Conservation (phyloP, 2,329 filamentous ascomycete species). For the Monosporascus sp. region DNA sequence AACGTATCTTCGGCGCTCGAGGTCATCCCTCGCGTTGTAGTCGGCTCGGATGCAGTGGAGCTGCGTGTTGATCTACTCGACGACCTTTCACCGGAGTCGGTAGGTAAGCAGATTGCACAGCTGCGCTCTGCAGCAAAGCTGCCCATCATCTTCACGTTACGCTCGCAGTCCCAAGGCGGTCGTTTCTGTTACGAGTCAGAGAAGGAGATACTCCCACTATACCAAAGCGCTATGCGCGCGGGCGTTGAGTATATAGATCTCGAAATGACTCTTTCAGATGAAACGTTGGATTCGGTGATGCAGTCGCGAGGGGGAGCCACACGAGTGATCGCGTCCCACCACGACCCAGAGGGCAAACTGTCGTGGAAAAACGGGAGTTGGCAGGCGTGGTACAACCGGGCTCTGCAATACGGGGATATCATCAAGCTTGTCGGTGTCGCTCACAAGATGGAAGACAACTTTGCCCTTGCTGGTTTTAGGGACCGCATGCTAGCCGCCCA, state of each 20-base stretch:
- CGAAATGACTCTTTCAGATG: conserved; percentile 78
- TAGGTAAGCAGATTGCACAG: conserved; percentile 75
- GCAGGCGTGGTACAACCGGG: conserved; percentile 84
- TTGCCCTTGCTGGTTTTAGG: conserved; percentile 77
- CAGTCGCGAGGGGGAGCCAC: conserved; percentile 64
- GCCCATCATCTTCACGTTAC: conserved; percentile 88
- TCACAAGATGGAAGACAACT: conserved; percentile 75
- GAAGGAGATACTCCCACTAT: conserved; percentile 68
- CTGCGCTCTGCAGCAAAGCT: conserved; percentile 67
- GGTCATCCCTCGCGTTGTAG: conserved; percentile 65
- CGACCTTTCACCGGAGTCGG: conserved; percentile 69
- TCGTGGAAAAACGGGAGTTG: conserved; percentile 93
- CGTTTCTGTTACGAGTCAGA: conserved; percentile 74
- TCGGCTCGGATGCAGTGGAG: conserved; percentile 90
- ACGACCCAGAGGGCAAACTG: conserved; percentile 73
- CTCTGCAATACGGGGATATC: conserved; percentile 82
- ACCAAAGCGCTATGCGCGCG: conserved; percentile 71
- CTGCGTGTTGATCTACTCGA: conserved; percentile 85
- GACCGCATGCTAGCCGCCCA: conserved; percentile 66
- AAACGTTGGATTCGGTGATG: conserved; percentile 65
- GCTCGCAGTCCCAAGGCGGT: conserved; percentile 81
- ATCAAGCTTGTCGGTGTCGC: conserved; percentile 92
- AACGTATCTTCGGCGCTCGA: conserved; percentile 60
- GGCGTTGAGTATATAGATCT: conserved; percentile 91
- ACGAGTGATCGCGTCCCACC: conserved; percentile 90